Base-by-base conservation (phyloP, 306 rosid species). In the Arachis hypogaea region DNA sequence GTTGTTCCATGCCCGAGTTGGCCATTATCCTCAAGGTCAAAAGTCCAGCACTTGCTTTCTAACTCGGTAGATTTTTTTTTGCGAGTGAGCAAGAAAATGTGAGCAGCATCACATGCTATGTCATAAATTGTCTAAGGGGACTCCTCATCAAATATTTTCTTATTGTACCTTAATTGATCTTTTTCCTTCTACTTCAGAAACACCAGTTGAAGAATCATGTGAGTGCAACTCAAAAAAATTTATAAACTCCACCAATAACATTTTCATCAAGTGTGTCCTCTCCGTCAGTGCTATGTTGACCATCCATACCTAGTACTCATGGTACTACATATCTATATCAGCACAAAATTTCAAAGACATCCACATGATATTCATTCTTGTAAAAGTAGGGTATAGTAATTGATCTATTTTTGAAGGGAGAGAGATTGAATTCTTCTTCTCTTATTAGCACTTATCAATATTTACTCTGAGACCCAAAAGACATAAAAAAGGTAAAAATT, bases 1-100 rank as follows among this genome's bases (percentile, higher is more conserved):
- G 89, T 89, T 73, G 91, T 89, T 70, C 97, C 97, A 52, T 83
- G 96, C 55, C 98, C 98, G 41, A 93, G 98, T 78, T 93, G 98
- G 78, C 98, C 98, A 10, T 91, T 93, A 16, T 89, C 96, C 64
- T 97, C 94, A 8, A 81, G 87, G 80, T 96, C 98, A 81, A 91
- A 88, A 8, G 97, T 91, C 97, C 96, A 89, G 76, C 96, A 91
- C 44, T 45, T 66, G 79, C 93, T 87, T 77, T 80, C 88, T 69
- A 77, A 78, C 73, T 77, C 88, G 16, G 68, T 46, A 33, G 75
- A 72, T 11, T 85, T 71, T 86, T 85, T 89, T 70, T 72, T 81
- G 82, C 33, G 86, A 74, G 90, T 74, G 46, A 93, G 97, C 83
- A 91, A 78, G 84, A 94, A 97, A 8, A 97, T 91, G 93, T 93